Evolutionary conservation across 1,284 basidiomycete genomes (phyloP).

Genomic region (Caloboletus inedulis): DNA sequence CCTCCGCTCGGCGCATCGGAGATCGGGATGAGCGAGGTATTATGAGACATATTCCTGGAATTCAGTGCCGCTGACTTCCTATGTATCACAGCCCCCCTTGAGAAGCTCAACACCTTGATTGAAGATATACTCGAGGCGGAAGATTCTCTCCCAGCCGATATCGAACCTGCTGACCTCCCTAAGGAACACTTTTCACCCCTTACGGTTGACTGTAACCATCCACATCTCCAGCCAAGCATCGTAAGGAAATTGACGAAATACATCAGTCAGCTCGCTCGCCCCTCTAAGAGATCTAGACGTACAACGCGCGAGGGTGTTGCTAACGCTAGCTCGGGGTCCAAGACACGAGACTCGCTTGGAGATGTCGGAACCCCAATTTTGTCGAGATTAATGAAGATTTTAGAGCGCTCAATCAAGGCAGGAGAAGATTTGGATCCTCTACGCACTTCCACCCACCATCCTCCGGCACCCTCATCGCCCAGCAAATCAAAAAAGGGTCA

Average conservation of each 20-base stretch:
- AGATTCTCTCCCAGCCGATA: constrained; percentile 70
- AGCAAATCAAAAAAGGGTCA: constrained; percentile 31
- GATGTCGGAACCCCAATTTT: constrained; percentile 64
- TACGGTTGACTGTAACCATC: constrained; percentile 54
- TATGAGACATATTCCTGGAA: background rate
- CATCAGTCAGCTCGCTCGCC: constrained; percentile 61
- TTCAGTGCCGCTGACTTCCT: constrained; percentile 3
- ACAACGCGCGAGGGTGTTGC: constrained; percentile 33
- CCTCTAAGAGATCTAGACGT: constrained; percentile 55
- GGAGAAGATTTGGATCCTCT: constrained; percentile 76
- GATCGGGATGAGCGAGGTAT: constrained; percentile 74
- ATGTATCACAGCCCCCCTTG: constrained; percentile 53
- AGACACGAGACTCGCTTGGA: constrained; percentile 52
- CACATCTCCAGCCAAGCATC: constrained; percentile 56
- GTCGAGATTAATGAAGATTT: constrained; percentile 64
- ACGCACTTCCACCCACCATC: constrained; percentile 31
- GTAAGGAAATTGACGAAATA: constrained; percentile 69
- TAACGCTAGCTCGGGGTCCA: constrained; percentile 43
- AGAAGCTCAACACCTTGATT: constrained; percentile 68
- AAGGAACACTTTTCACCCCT: constrained; percentile 64
- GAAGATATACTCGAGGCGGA: constrained; percentile 91
- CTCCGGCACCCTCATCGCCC: constrained; percentile 23
- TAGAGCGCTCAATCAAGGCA: constrained; percentile 72
- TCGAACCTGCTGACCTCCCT: constrained; percentile 53
- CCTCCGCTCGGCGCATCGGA: constrained; percentile 58